Evolutionary conservation across 2,329 filamentous ascomycete genomes (phyloP).

Genomic region (Monilinia vaccinii-corymbosi): DNA sequence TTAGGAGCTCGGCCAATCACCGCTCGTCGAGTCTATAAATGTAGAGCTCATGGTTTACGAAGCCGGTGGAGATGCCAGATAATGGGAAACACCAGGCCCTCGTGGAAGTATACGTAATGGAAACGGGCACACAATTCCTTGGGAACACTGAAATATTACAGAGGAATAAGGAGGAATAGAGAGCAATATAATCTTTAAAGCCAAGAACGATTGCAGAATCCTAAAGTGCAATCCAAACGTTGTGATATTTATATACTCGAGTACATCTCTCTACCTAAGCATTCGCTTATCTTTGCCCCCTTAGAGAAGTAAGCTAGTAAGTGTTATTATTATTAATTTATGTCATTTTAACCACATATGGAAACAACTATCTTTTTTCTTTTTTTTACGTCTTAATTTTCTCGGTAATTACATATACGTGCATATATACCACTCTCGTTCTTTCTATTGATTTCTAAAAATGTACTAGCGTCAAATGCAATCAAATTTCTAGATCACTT

Average conservation of each 20-base stretch:
- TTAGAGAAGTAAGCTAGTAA: not conserved
- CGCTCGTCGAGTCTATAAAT: not conserved
- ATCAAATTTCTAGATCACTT: not conserved
- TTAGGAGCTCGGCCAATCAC: not conserved
- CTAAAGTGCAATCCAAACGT: too few species aligned
- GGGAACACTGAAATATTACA: too few species aligned
- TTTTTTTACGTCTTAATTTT: too few species aligned
- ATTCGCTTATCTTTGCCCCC: constrained; percentile 4
- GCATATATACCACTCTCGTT: not conserved
- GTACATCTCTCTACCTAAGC: too few species aligned
- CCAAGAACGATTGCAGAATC: not conserved
- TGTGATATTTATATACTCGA: too few species aligned
- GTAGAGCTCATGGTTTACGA: too few species aligned
- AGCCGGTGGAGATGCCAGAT: not conserved
- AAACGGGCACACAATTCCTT: too few species aligned
- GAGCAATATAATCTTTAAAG: not conserved
- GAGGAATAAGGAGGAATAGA: not conserved
- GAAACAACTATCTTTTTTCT: not conserved
- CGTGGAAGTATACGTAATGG: not conserved
- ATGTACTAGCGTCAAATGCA: constrained; percentile 1
- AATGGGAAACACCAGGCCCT: not conserved
- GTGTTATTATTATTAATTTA: too few species aligned
- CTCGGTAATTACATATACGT: too few species aligned
- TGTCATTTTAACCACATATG: too few species aligned
- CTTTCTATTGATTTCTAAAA: constrained; percentile 1